These are phyloP conservation scores for Astrothelium subdiscretum DNA, from an alignment of 495 filamentous ascomycete genomes.

Conservation along the genomic window DNA sequence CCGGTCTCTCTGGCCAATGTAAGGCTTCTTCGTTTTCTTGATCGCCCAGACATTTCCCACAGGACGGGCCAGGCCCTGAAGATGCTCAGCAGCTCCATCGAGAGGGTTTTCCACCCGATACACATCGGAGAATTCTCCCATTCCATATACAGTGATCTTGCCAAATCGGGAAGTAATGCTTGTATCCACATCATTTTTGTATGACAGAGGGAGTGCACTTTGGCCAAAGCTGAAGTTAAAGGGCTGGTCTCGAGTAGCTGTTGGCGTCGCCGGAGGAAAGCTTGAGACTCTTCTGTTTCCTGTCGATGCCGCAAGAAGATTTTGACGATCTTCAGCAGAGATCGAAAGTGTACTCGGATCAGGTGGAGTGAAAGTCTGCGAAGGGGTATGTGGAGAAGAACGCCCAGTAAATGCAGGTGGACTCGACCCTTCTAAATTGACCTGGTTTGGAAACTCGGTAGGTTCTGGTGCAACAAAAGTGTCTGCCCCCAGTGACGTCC, in stretches of 20 bases:
- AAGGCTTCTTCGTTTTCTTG: conserved; percentile 80
- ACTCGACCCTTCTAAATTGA: not conserved
- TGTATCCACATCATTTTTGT: conserved; percentile 56
- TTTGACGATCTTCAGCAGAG: conserved; percentile 42
- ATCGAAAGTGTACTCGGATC: conserved; percentile 75
- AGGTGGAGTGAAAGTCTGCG: conserved; percentile 60
- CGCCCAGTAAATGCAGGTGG: conserved; percentile 1
- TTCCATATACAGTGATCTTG: conserved; percentile 63
- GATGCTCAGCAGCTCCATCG: conserved; percentile 11
- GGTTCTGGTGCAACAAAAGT: conserved; percentile 25
- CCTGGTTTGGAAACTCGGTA: not conserved
- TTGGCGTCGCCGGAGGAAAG: conserved; percentile 69
- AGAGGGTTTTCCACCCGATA: conserved; percentile 56
- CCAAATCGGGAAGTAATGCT: conserved; percentile 60
- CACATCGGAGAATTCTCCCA: conserved; percentile 86
- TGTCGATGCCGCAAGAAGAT: conserved; percentile 26
- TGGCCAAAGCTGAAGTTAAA: conserved; percentile 36
- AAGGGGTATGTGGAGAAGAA: conserved; percentile 65
- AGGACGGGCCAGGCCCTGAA: conserved; percentile 17
- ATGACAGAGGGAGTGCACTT: conserved; percentile 40
- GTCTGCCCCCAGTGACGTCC: conserved; percentile 32
- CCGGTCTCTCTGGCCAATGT: conserved; percentile 60
- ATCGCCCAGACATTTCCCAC: conserved; percentile 65
- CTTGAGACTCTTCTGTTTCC: conserved; percentile 27
- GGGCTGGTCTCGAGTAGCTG: conserved; percentile 51